These are phyloP conservation scores for Heliamphora pulchella DNA, from an alignment of 179 eudicot genomes.

Conservation along the genomic window DNA sequence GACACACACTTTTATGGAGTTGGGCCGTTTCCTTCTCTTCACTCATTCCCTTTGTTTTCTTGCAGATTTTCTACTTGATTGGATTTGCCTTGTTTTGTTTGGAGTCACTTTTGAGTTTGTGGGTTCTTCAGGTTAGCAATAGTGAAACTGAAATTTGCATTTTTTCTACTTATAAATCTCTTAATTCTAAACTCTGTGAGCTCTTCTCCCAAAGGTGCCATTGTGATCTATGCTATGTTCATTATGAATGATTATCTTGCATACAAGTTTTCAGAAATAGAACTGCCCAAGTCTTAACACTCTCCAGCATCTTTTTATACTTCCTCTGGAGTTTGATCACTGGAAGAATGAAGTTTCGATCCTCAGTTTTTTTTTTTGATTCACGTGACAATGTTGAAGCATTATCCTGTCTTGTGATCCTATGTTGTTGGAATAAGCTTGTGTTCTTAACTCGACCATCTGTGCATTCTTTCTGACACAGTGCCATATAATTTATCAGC, in stretches of 20 bases:
- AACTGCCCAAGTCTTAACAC: neutral
- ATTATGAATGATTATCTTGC: neutral
- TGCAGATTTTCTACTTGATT: slow-evolving; percentile 79
- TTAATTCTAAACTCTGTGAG: neutral
- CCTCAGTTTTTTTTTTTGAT: no score
- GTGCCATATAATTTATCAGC: no score
- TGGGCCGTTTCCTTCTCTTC: no score
- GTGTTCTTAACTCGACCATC: no score
- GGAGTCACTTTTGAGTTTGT: slow-evolving; percentile 83
- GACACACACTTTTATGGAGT: no score
- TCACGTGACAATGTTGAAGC: no score
- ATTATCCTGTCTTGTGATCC: no score
- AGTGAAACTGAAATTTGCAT: neutral
- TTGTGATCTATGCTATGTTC: neutral
- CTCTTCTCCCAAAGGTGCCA: neutral
- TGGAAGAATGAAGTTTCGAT: no score
- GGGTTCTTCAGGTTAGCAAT: slow-evolving; percentile 92
- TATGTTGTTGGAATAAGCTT: no score
- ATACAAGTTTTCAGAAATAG: neutral
- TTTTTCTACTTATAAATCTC: slow-evolving; percentile 1
- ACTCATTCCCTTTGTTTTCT: slow-evolving; percentile 14
- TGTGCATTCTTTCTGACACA: no score
- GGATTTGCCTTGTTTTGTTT: slow-evolving; percentile 89
- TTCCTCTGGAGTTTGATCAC: no score
- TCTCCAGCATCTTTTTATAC: neutral